Conservation (phyloP, 768 basidiomycete genomes). For the Phlebiopsis flavidoalba region DNA sequence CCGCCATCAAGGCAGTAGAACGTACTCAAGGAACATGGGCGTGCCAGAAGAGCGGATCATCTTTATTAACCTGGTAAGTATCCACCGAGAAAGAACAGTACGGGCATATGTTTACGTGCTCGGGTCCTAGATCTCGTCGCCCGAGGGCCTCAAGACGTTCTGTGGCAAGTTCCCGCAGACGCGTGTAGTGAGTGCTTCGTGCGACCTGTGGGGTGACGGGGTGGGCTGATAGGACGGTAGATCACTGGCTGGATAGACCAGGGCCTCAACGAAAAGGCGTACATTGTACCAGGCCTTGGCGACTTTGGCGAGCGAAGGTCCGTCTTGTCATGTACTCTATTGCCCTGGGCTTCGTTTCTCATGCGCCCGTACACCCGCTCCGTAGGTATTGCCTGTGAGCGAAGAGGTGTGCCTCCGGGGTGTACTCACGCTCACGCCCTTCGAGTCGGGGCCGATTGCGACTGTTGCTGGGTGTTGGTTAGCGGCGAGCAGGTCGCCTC, state of each 20-base stretch:
- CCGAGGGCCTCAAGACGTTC: constrained; percentile 83
- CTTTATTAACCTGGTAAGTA: constrained; percentile 82
- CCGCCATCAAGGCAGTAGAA: constrained; percentile 97
- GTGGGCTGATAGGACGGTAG: constrained; percentile 29
- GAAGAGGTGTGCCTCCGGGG: background rate
- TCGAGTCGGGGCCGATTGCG: too few species aligned
- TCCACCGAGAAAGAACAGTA: background rate
- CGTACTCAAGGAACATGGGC: constrained; percentile 82
- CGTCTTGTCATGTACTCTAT: constrained; percentile 6
- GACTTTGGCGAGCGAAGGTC: constrained; percentile 93
- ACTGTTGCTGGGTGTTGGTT: background rate
- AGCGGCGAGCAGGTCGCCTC: background rate
- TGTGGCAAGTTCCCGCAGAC: constrained; percentile 69
- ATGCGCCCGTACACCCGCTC: background rate
- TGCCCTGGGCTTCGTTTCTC: background rate
- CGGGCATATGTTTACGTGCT: background rate
- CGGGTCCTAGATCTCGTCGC: constrained; percentile 67
- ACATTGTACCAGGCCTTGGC: constrained; percentile 92
- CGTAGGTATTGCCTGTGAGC: constrained; percentile 15
- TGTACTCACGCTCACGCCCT: background rate
- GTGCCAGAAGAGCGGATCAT: constrained; percentile 95
- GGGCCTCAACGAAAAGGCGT: constrained; percentile 86
- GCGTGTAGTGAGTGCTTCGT: constrained; percentile 59
- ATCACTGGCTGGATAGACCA: constrained; percentile 96
- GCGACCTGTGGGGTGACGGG: background rate